Conservation (phyloP, 352 stramenopile genomes). For the Pythium periplocum region DNA sequence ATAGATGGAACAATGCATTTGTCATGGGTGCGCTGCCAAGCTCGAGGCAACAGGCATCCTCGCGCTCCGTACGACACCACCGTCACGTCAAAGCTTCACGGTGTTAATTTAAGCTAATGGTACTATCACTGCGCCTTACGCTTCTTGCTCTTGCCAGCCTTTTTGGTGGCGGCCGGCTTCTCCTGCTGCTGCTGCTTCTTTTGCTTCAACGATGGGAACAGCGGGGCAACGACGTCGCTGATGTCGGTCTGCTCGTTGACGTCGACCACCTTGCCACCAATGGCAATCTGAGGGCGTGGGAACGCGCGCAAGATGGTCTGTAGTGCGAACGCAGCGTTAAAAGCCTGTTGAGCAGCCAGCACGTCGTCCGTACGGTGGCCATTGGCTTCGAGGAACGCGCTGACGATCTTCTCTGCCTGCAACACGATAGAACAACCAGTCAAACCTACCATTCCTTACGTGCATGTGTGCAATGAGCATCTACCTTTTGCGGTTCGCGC, state of each 20-base stretch:
- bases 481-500: constrained; percentile 37
- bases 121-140: constrained; percentile 13
- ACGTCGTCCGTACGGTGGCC: constrained; percentile 35
- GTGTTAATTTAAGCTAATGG: no score
- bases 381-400: constrained; percentile 56
- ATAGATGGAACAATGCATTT: no score
- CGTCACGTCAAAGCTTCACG: no score
- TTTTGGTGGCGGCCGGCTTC: constrained; percentile 17
- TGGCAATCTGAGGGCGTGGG: constrained; percentile 41
- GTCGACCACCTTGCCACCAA: constrained; percentile 37
- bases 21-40: no score
- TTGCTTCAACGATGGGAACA: constrained; percentile 36
- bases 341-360: constrained; percentile 56
- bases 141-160: constrained; percentile 21
- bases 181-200: constrained; percentile 19
- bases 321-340: constrained; percentile 71
- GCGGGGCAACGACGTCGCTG: constrained; percentile 31
- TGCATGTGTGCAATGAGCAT: no score
- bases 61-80: no score
- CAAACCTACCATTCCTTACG: no score
- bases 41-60: no score
- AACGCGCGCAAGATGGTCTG: constrained; percentile 74
- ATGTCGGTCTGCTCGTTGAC: constrained; percentile 40
- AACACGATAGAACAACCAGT: no score
- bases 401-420: constrained; percentile 26